Percentiles rank a stretch among this genome's conserved stretches.
These are phyloP conservation scores for Talaromyces proteolyticus DNA, from an alignment of 495 filamentous ascomycete genomes.

Conservation along the genomic window DNA sequence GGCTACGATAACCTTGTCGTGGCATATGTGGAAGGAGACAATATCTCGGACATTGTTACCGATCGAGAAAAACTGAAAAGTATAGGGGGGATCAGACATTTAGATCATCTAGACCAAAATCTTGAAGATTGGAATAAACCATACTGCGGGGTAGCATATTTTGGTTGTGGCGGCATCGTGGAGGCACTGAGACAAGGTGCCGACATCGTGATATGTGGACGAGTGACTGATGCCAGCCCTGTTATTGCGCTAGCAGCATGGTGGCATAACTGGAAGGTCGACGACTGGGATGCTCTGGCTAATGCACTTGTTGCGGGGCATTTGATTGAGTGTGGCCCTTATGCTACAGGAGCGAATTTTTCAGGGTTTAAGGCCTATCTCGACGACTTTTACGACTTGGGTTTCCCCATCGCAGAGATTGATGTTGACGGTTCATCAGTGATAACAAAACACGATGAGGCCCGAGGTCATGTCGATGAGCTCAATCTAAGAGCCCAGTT, in stretches of 20 bases:
- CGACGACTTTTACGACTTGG: slow-evolving; percentile 9
- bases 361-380: slow-evolving; percentile 41
- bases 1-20: background rate
- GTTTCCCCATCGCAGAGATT: slow-evolving; percentile 27
- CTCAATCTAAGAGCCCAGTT: slow-evolving; percentile 50
- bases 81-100: background rate
- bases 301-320: slow-evolving; percentile 48
- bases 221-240: slow-evolving; percentile 49
- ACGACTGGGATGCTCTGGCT: slow-evolving; percentile 42
- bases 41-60: background rate
- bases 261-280: slow-evolving; percentile 40
- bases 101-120: background rate
- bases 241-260: slow-evolving; percentile 46
- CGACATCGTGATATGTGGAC: slow-evolving; percentile 53
- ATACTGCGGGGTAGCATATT: too few species aligned
- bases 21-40: background rate
- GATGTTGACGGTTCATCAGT: too few species aligned
- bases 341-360: slow-evolving; percentile 53
- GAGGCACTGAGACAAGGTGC: slow-evolving; percentile 43
- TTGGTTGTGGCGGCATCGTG: slow-evolving; percentile 45
- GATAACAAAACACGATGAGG: too few species aligned
- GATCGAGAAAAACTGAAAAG: background rate
- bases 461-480: slow-evolving; percentile 31
- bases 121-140: background rate
- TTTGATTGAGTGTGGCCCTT: slow-evolving; percentile 51